phyloP scores from a whole-genome alignment of 2,329 filamentous ascomycete genomes.

The Leptosphaerulina australis region DNA sequence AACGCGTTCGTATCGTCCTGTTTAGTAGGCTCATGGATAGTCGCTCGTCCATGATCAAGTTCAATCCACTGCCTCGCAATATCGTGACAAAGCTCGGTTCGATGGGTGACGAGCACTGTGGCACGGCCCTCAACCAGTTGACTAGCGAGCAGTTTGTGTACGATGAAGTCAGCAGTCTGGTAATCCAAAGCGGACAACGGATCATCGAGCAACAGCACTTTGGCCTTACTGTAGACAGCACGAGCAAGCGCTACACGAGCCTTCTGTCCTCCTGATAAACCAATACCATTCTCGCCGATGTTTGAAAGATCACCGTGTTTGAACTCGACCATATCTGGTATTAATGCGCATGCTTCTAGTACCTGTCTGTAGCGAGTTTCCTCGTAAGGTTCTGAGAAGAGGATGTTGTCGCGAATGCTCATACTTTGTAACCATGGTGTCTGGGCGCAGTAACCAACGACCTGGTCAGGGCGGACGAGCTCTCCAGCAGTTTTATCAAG shows the following conservation, averaged over 20 bases:
- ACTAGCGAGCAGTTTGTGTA: conserved; percentile 62
- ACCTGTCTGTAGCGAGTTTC: conserved; percentile 71
- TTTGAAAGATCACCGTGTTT: conserved; percentile 68
- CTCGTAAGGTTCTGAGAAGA: conserved; percentile 71
- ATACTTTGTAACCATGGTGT: conserved; percentile 73
- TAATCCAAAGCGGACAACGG: conserved; percentile 66
- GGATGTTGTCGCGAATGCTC: conserved; percentile 71
- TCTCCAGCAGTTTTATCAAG: conserved; percentile 60
- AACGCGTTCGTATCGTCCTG: conserved; percentile 54
- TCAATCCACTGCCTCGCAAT: conserved; percentile 77
- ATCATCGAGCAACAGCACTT: conserved; percentile 63
- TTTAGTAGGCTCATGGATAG: conserved; percentile 49
- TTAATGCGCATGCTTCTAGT: conserved; percentile 67
- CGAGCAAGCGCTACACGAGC: conserved; percentile 66
- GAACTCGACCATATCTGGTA: conserved; percentile 66
- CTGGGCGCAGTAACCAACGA: conserved; percentile 69
- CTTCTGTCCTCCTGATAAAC: conserved; percentile 66
- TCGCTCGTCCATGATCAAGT: conserved; percentile 65
- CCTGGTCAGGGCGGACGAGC: conserved; percentile 60
- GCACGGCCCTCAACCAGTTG: conserved; percentile 60
- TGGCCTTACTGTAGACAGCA: conserved; percentile 63
- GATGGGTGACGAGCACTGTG: conserved; percentile 67
- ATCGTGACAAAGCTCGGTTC: conserved; percentile 72
- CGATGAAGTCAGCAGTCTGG: conserved; percentile 67
- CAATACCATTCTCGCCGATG: conserved; percentile 66